Evolutionary conservation across 305 asterid species (phyloP).

Genomic region (Fraxinus greggii): DNA sequence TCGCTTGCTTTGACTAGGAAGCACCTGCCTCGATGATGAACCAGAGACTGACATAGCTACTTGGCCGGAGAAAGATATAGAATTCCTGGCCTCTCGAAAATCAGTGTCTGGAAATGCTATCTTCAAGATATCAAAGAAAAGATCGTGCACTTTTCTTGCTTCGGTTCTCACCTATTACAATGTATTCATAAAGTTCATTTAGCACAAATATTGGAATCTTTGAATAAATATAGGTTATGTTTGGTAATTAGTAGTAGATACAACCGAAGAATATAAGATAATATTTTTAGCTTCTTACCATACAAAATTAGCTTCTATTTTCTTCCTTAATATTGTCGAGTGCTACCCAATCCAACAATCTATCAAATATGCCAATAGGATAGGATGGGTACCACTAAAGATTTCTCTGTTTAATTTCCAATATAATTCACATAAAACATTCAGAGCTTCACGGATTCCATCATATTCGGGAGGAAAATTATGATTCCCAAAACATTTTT

Average conservation of each 20-base stretch:
- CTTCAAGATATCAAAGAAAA: constrained; percentile 87
- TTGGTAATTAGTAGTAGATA: not conserved
- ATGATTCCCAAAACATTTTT: not conserved
- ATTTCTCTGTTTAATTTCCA: not conserved
- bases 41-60: constrained; percentile 41
- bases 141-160: constrained; percentile 92
- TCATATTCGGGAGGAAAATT: not conserved
- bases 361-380: not conserved
- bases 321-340: not conserved
- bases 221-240: not conserved
- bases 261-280: not conserved
- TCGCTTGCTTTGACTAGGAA: constrained; percentile 54
- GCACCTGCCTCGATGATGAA: constrained; percentile 59
- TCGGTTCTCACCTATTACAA: constrained; percentile 80
- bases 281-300: not conserved
- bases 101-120: constrained; percentile 82
- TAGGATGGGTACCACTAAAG: not conserved
- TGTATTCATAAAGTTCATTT: constrained; percentile 16
- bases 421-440: not conserved
- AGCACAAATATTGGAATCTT: constrained; percentile 2
- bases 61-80: constrained; percentile 60
- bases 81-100: constrained; percentile 72
- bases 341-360: not conserved
- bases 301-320: not conserved
- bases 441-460: not conserved